phyloP scores from a whole-genome alignment of 345 rosid species.

The Pugionium dolabratum region DNA sequence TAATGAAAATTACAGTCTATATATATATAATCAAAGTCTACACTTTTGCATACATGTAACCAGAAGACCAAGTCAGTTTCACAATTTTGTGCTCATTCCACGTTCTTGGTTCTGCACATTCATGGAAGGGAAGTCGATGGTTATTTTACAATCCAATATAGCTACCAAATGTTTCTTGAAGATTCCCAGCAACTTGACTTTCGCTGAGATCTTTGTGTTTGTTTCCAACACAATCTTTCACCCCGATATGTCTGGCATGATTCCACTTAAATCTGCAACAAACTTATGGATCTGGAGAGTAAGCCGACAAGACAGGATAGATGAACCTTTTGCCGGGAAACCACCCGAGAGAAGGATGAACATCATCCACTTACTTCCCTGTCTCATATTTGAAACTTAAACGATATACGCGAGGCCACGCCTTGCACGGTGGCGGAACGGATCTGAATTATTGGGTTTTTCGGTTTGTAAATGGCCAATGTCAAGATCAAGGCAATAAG shows the following conservation, averaged over 20 bases:
- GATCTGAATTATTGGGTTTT: constrained; percentile 38
- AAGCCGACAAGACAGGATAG: constrained; percentile 35
- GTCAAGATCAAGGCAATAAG: constrained; percentile 42
- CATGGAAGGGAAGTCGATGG: constrained; percentile 36
- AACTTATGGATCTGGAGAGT: constrained; percentile 45
- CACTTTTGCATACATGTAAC: not conserved
- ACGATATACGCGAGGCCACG: constrained; percentile 40
- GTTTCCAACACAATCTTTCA: constrained; percentile 46
- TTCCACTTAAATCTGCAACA: constrained; percentile 14
- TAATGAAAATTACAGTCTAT: not conserved
- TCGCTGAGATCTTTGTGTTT: constrained; percentile 46
- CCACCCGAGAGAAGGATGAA: constrained; percentile 41
- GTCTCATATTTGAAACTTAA: constrained; percentile 48
- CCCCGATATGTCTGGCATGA: constrained; percentile 42
- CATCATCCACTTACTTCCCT: constrained; percentile 49
- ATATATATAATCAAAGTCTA: not conserved
- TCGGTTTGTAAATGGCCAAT: constrained; percentile 51
- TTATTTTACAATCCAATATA: constrained; percentile 44
- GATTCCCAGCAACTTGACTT: constrained; percentile 46
- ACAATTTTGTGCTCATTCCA: constrained; percentile 40
- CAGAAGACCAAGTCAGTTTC: not conserved
- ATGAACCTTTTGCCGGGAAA: constrained; percentile 38
- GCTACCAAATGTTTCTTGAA: constrained; percentile 45
- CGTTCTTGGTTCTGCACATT: constrained; percentile 46
- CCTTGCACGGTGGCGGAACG: constrained; percentile 48